Base-by-base conservation (phyloP, 2,329 filamentous ascomycete species). In the Calonectria pseudoreteaudii region DNA sequence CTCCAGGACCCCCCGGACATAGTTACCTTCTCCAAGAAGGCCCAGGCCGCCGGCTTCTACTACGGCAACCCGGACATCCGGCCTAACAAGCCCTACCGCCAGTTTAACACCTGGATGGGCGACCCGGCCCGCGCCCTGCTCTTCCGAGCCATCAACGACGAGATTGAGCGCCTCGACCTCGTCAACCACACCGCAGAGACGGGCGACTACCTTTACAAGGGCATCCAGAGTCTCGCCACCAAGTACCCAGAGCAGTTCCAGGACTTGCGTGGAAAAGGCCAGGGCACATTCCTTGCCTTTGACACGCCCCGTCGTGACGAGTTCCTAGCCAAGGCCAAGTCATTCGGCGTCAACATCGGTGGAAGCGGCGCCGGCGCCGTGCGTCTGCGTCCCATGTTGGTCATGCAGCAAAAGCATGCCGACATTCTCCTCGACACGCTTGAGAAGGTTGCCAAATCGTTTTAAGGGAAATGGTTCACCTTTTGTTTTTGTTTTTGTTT, bases 31-130 rank as follows among this genome's bases (percentile, higher is more conserved):
- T 94, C 92, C 82, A 98, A 98, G 90, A 98, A 98, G 90, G 96
- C 95, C 4, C 95, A 98, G 87, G 94, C 95, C 2, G 95, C 96
- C 9, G 95, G 95, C 41, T 98, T 96, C 90, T 98, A 97, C 90
- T 98, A 93, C 83, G 93, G 93, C 74, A 93, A 97, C 89, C 90
- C 91, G 13, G 92, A 91, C 52, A 90, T 98, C 79, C 90, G 94
- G 16, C 95, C 95, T 75, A 98, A 98, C 89, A 96, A 96, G 90
- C 94, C 96, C 8, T 98, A 98, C 89, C 93, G 95, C 75, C 95
- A 98, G 86, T 98, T 98, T 90, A 98, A 98, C 90, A 98, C 95
- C 64, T 98, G 95, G 95, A 97, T 98, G 93, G 95, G 95, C 81
- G 95, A 98, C 86, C 95, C 95, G 20, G 93, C 94, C 18, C 93